Percentiles rank a stretch among this genome's conserved stretches.
Conservation (phyloP, 441 rosid genomes). For the Aquilaria agallochum region DNA sequence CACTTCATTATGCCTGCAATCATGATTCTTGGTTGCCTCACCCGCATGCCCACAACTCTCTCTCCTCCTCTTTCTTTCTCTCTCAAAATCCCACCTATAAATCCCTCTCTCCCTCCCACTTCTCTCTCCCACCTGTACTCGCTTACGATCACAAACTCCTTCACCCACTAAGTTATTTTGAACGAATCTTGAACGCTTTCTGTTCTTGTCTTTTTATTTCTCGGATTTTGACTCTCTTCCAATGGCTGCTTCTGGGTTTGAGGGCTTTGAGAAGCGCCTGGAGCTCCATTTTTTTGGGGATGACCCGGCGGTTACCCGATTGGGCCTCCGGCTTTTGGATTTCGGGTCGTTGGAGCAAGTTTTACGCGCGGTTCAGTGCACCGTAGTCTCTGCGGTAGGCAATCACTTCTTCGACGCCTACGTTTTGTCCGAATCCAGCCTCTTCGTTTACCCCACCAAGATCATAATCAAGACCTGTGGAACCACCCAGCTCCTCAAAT, state of each 20-base stretch:
- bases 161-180: slow-evolving; percentile 34
- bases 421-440: slow-evolving; percentile 91
- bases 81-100: slow-evolving; percentile 37
- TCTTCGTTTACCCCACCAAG: slow-evolving; percentile 89
- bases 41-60: slow-evolving; percentile 73
- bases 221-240: neutral
- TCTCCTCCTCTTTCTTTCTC: slow-evolving; percentile 21
- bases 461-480: slow-evolving; percentile 98
- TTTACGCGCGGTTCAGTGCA: slow-evolving; percentile 77
- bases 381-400: slow-evolving; percentile 86
- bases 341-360: slow-evolving; percentile 67
- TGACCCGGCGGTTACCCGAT: slow-evolving; percentile 22
- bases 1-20: slow-evolving; percentile 92
- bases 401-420: slow-evolving; percentile 83
- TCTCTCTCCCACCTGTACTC: slow-evolving; percentile 29
- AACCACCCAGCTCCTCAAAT: slow-evolving; percentile 89
- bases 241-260: slow-evolving; percentile 92
- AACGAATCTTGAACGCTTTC: slow-evolving; percentile 13
- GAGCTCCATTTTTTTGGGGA: slow-evolving; percentile 80
- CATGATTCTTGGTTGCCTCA: slow-evolving; percentile 94
- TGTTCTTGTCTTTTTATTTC: slow-evolving; percentile 2
- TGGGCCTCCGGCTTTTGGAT: slow-evolving; percentile 78
- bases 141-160: slow-evolving; percentile 47
- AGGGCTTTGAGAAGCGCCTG: slow-evolving; percentile 93
- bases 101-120: slow-evolving; percentile 21